Percentiles rank a stretch among this genome's conserved stretches.
These are phyloP conservation scores for Lipomyces yarrowii DNA, from an alignment of 1,139 yeast species.

Conservation along the genomic window DNA sequence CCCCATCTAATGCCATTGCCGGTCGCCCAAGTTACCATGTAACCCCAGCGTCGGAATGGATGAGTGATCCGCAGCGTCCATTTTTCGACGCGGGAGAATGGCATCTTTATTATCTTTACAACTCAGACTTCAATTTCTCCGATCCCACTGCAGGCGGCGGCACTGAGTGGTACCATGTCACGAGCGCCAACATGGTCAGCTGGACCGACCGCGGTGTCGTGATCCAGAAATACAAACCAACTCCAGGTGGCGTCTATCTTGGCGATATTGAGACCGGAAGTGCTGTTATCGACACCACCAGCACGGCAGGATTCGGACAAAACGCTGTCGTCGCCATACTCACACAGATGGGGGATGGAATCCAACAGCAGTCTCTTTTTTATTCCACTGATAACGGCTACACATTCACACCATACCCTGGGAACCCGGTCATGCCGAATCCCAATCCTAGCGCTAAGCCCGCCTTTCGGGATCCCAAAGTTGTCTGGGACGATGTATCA, in stretches of 20 bases:
- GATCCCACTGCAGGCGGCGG: not conserved
- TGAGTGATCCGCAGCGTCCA: not conserved
- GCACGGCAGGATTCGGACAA: not conserved
- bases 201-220: not conserved
- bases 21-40: not conserved
- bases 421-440: not conserved
- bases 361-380: not conserved
- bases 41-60: not conserved
- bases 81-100: not conserved
- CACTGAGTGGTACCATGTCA: not conserved
- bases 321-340: not conserved
- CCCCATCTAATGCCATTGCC: not conserved
- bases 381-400: not conserved
- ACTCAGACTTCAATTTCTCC: not conserved
- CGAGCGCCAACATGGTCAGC: not conserved
- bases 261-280: conserved; percentile 1
- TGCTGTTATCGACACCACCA: not conserved
- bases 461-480: not conserved
- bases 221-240: not conserved
- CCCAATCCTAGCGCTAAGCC: not conserved
- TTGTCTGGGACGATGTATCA: not conserved
- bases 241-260: not conserved
- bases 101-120: not conserved
- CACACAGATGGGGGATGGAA: not conserved
- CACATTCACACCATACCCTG: not conserved